Conservation (phyloP, 495 filamentous ascomycete species). For the Neurospora tetraspora region DNA sequence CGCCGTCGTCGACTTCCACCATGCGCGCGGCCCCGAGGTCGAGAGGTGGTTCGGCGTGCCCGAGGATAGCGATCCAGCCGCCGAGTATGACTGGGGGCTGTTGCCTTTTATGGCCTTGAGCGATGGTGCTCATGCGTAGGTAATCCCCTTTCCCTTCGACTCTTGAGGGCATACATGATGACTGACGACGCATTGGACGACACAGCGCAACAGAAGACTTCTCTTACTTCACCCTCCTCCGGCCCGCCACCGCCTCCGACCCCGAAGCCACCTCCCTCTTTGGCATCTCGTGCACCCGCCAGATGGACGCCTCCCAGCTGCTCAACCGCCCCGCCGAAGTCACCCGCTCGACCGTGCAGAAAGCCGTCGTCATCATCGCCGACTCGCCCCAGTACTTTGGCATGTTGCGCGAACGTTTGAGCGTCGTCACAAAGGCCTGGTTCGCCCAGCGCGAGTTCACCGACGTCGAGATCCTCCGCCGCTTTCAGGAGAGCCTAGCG, state of each 20-base stretch:
- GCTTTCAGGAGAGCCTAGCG: constrained; percentile 82
- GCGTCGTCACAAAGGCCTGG: constrained; percentile 88
- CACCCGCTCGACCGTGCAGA: constrained; percentile 91
- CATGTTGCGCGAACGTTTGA: constrained; percentile 70
- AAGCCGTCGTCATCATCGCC: constrained; percentile 94
- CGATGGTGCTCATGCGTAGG: constrained; percentile 89
- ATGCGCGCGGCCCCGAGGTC: constrained; percentile 91
- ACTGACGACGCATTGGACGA: background rate
- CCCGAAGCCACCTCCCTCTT: constrained; percentile 66
- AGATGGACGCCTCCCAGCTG: constrained; percentile 72
- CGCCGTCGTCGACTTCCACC: constrained; percentile 92
- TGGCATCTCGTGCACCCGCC: constrained; percentile 89
- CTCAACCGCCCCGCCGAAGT: constrained; percentile 75
- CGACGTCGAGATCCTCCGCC: constrained; percentile 46
- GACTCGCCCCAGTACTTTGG: constrained; percentile 77
- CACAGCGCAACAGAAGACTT: constrained; percentile 80
- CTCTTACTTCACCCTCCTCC: constrained; percentile 91
- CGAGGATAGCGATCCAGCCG: constrained; percentile 68
- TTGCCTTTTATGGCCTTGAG: constrained; percentile 97
- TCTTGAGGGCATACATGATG: too few relatives aligned
- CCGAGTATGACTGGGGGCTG: constrained; percentile 82
- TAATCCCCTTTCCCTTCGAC: background rate
- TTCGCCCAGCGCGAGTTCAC: constrained; percentile 82
- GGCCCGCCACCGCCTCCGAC: constrained; percentile 44
- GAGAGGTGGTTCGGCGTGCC: constrained; percentile 79